Evolutionary conservation across 495 filamentous ascomycete genomes (phyloP), one percentile per base, ranked within the genome.

Genomic region (Neurospora sp.): DNA sequence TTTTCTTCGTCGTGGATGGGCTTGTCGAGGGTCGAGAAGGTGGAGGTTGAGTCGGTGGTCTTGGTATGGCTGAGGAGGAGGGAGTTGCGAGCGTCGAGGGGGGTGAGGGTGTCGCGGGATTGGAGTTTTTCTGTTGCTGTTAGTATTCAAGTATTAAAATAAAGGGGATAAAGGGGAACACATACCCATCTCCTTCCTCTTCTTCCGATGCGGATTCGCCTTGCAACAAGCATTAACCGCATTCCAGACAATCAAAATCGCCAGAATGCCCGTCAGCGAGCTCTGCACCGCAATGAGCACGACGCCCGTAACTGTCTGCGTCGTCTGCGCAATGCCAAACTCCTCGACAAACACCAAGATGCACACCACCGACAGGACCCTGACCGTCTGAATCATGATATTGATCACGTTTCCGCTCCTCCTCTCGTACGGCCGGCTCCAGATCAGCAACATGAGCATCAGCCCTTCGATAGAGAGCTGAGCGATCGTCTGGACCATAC

Each of bases 311-410:
- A 98, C 88, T 3, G 96, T 98, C 82, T 98, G 94, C n/a, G 96
- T 98, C 11, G 94, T 96, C 77, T 97, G 92, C 6, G 91, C 86
- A 74, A 99, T 90, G 44, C 93, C 93, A 61, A 99, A 90, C 81
- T 98, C 90, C 77, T 98, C 92, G 20, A 98, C 95, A 77, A 98
- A 99, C 39, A 98, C 85, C 76, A 99, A 80, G 76, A 98, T 93
- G 81, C 95, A 97, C 44, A 88, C 87, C 39, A 96, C 91, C 1
- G 95, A 97, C 53, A 97, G 83, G 8, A 97, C 93, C n/a, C 96
- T 90, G n/a, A 97, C 94, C 65, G 94, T 86, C 79, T 97, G 93
- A 77, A 99, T 97, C 76, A 90, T 86, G 76, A 96, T 93, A 83
- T 98, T 97, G 88, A 99, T 92, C 80, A 96, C 90, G 82, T 95